Conservation (phyloP, 345 rosid genomes). For the Clausena lansium region DNA sequence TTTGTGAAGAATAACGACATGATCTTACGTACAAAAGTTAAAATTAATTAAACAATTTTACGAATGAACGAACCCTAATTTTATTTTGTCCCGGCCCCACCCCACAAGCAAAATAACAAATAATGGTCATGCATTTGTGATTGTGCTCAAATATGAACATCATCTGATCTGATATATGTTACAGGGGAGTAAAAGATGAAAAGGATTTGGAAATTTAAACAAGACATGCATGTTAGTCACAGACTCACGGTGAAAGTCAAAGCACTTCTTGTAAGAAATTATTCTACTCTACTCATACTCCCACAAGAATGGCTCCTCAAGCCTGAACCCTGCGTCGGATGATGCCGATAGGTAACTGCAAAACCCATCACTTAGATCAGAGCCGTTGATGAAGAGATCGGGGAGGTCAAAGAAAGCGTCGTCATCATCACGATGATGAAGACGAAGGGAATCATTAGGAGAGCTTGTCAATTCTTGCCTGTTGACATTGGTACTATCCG, state of each 20-base stretch:
- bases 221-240: not conserved
- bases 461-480: conserved; percentile 41
- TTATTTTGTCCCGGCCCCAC: no score
- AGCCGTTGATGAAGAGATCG: conserved; percentile 54
- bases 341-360: conserved; percentile 45
- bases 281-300: conserved; percentile 26
- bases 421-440: conserved; percentile 30
- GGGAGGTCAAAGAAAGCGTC: conserved; percentile 82
- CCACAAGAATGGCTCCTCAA: conserved; percentile 65
- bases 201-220: not conserved
- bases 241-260: not conserved
- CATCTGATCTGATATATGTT: no score
- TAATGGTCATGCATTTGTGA: not conserved
- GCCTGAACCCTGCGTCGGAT: conserved; percentile 54
- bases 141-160: not conserved
- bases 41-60: no score
- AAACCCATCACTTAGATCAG: conserved; percentile 40
- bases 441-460: conserved; percentile 23
- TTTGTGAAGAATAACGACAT: no score
- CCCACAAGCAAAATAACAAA: no score
- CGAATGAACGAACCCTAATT: no score
- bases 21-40: no score
- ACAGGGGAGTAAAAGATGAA: not conserved
- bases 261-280: not conserved
- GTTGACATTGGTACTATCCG: conserved; percentile 13